phyloP scores from a whole-genome alignment of 2,329 filamentous ascomycete species.

The Colletotrichum tropicale region DNA sequence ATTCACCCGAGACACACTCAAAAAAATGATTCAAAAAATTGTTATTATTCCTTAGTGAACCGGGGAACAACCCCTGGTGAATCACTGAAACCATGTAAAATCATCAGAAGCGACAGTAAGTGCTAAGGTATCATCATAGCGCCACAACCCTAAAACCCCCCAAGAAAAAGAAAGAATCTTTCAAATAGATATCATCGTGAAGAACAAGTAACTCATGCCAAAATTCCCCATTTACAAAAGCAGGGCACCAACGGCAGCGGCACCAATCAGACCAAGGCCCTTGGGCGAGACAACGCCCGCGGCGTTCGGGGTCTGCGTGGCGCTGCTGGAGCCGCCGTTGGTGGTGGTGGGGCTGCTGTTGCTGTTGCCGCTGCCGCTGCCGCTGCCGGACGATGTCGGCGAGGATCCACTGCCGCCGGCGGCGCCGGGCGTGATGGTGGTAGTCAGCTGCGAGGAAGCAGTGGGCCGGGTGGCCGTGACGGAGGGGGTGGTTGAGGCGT shows the following conservation, averaged over 20 bases:
- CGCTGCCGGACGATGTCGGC: conserved; percentile 1
- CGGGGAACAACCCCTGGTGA: background rate
- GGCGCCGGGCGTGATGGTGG: conserved; percentile 17
- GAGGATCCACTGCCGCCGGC: background rate
- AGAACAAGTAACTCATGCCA: background rate
- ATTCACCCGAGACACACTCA: background rate
- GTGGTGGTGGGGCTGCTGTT: background rate
- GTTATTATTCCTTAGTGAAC: background rate
- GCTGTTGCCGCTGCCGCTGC: background rate
- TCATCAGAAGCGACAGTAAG: conserved; percentile 5
- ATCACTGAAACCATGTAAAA: background rate
- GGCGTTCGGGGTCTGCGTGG: conserved; percentile 10
- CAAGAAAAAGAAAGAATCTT: background rate
- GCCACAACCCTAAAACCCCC: background rate
- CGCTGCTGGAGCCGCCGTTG: background rate
- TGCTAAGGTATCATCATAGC: background rate
- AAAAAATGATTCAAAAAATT: background rate
- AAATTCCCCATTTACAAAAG: background rate
- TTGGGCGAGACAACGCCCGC: conserved; percentile 3
- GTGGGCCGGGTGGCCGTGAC: conserved; percentile 19
- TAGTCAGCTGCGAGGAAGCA: conserved; percentile 20
- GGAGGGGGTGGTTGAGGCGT: conserved; percentile 10
- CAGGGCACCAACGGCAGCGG: conserved; percentile 12
- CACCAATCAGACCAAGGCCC: conserved; percentile 11
- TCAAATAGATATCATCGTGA: background rate